Evolutionary conservation across 805 yeast genomes (phyloP).

Genomic region (Pichia manshurica): DNA sequence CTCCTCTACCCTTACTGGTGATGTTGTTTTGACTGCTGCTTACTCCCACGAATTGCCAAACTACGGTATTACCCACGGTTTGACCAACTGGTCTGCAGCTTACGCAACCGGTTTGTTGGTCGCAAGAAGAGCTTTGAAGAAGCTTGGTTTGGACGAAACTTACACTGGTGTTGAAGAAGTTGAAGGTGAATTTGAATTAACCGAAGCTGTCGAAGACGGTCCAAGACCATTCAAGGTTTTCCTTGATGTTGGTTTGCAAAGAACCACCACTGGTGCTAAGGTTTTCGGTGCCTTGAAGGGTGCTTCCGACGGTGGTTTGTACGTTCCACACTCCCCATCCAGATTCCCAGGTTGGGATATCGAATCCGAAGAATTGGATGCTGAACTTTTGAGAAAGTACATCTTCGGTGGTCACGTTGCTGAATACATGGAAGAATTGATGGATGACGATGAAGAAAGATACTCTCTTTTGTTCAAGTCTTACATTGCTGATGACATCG

Average conservation of each 20-base stretch:
- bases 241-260: slow-evolving; percentile 98
- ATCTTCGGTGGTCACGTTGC: slow-evolving; percentile 99
- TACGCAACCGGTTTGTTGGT: slow-evolving; percentile 97
- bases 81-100: slow-evolving; percentile 99
- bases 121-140: slow-evolving; percentile 98
- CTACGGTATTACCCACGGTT: slow-evolving; percentile 97
- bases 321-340: slow-evolving; percentile 98
- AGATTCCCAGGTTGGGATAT: slow-evolving; percentile 99
- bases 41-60: slow-evolving; percentile 98
- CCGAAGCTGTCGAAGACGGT: slow-evolving; percentile 98
- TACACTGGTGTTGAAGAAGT: slow-evolving; percentile 98
- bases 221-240: slow-evolving; percentile 99
- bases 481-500: slow-evolving; percentile 94
- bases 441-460: slow-evolving; percentile 99
- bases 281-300: slow-evolving; percentile 99
- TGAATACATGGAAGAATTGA: slow-evolving; percentile 99
- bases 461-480: slow-evolving; percentile 93
- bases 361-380: slow-evolving; percentile 96
- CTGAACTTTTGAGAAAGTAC: slow-evolving; percentile 96
- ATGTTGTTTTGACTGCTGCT: slow-evolving; percentile 92
- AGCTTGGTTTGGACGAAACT: slow-evolving; percentile 97
- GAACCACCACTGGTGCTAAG: slow-evolving; percentile 99
- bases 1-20: slow-evolving; percentile 96
- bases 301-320: slow-evolving; percentile 99
- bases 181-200: slow-evolving; percentile 97